These are phyloP conservation scores for Panaeolus papilionaceus DNA, from an alignment of 768 basidiomycete species.

Conservation along the genomic window DNA sequence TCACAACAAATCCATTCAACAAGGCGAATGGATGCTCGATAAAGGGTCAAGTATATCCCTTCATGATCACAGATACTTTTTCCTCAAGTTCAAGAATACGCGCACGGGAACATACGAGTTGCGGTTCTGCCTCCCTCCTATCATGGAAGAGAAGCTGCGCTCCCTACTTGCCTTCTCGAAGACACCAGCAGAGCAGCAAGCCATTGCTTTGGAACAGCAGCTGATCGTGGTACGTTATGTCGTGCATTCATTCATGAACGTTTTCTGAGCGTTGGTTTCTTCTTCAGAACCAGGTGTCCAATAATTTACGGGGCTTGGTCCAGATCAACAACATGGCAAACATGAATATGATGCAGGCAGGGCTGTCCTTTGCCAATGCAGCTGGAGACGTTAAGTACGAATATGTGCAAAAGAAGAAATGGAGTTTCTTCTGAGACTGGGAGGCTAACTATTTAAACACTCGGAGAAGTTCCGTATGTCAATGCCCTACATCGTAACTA, in stretches of 20 bases:
- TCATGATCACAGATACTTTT: background rate
- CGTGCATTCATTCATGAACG: background rate
- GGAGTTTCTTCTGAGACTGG: background rate
- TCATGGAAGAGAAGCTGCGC: background rate
- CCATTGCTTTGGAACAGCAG: background rate
- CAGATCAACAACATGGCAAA: background rate
- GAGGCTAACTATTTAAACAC: no score
- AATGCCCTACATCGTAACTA: no score
- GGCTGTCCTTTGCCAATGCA: background rate
- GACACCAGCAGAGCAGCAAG: background rate
- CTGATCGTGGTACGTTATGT: background rate
- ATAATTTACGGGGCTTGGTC: background rate
- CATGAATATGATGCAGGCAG: conserved; percentile 3
- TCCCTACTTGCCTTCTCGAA: background rate
- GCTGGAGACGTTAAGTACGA: background rate
- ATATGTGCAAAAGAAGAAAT: background rate
- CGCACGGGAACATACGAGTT: background rate
- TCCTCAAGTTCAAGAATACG: background rate
- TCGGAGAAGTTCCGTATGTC: no score
- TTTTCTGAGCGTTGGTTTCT: background rate
- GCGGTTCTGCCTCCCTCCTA: background rate
- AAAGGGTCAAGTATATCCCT: background rate
- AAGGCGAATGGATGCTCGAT: background rate
- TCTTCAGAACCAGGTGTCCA: background rate
- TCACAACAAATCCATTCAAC: background rate